Evolutionary conservation across 345 rosid species (phyloP), one percentile per base, ranked within the genome.

Genomic region (Linum lewisii): DNA sequence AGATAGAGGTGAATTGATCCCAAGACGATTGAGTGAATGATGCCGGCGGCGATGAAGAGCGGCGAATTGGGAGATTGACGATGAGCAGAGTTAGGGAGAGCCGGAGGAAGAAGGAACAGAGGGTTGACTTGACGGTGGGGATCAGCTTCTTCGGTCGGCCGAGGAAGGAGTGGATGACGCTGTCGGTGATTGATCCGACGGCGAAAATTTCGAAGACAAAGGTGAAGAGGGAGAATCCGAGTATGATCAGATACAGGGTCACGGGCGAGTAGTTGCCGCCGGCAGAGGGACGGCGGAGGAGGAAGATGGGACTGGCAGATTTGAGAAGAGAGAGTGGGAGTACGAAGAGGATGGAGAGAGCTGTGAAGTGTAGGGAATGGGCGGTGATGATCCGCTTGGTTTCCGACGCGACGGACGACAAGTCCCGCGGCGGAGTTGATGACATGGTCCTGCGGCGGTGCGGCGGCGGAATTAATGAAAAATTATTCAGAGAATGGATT

Each of bases 301-400:
- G 38, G 38, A 5, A 11, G 38, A n/a, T n/a, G n/a, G n/a, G n/a
- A n/a, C n/a, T n/a, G n/a, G n/a, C n/a, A n/a, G n/a, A n/a, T n/a
- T n/a, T n/a, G 78, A 72, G 80, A 88, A 86, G 66, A n/a, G 82
- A 78, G 32, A 70, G 65, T 20, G 92, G 98, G 42, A 84, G 84
- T 36, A 88, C 80, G 72, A 88, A 91, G 71, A 85, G 73, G 45
- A 91, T 80, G 56, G 95, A 79, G 59, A 88, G 98, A 42, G 96
- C 92, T 0, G 84, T 73, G 85, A 91, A 86, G 79, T 88, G 96
- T 59, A 90, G 84, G 21, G 90, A 81, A 82, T 86, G 96, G 24
- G 95, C 84, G 53, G 75, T 80, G 69, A 82, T 71, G 44, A 88
- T 82, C 34, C 88, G 84, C 21, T 63, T 78, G 7, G 95, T 77